Conservation (phyloP, 2,329 filamentous ascomycete genomes). For the Hypoxylon sp. region DNA sequence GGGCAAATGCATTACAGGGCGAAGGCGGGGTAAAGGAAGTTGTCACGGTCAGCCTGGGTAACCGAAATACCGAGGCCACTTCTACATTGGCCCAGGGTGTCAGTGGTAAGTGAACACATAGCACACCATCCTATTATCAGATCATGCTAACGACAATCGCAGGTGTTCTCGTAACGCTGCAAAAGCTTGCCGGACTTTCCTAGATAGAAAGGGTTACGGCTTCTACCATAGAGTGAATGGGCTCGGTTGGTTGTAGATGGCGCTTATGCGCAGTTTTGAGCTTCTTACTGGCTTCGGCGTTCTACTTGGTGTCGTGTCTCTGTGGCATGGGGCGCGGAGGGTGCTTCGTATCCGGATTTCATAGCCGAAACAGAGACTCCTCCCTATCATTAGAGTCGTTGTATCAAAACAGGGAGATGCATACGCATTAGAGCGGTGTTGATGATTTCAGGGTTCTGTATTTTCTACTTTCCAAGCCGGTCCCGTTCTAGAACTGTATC, state of each 20-base stretch:
- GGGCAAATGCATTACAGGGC: slow-evolving; percentile 83
- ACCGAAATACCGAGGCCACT: slow-evolving; percentile 87
- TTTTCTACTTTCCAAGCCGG: slow-evolving; percentile 9
- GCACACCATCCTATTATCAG: slow-evolving; percentile 5
- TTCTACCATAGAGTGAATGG: slow-evolving; percentile 21
- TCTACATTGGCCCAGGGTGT: slow-evolving; percentile 91
- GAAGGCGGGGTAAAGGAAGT: slow-evolving; percentile 74
- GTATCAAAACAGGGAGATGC: slow-evolving; percentile 26
- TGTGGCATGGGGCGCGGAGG: slow-evolving; percentile 18
- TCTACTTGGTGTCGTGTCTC: slow-evolving; percentile 7
- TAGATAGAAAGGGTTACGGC: slow-evolving; percentile 47
- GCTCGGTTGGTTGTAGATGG: slow-evolving; percentile 38
- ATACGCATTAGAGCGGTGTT: slow-evolving; percentile 38
- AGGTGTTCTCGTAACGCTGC: slow-evolving; percentile 66
- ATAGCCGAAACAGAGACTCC: slow-evolving; percentile 37
- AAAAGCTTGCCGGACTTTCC: slow-evolving; percentile 60
- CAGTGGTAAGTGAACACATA: slow-evolving; percentile 74
- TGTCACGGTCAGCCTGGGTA: slow-evolving; percentile 87
- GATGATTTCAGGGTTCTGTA: slow-evolving; percentile 15
- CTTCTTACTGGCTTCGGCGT: slow-evolving; percentile 22
- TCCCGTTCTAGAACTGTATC: slow-evolving; percentile 23
- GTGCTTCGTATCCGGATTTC: slow-evolving; percentile 31
- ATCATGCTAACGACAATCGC: slow-evolving; percentile 27
- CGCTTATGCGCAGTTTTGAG: slow-evolving; percentile 16
- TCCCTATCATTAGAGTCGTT: slow-evolving; percentile 24